Conservation (phyloP, 2,329 filamentous ascomycete species). For the Emmonsia crescens region DNA sequence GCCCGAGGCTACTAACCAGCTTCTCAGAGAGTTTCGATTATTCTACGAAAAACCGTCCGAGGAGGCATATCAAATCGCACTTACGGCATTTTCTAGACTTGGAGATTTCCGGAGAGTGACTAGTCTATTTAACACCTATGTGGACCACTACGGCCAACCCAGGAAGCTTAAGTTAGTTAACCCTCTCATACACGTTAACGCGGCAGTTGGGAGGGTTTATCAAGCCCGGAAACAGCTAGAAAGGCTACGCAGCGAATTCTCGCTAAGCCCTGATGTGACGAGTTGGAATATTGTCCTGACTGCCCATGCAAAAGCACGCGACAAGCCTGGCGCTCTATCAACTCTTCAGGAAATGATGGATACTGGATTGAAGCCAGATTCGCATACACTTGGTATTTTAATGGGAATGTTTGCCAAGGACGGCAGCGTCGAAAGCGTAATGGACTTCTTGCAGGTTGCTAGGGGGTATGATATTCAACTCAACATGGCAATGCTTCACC, state of each 20-base stretch:
- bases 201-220: conserved; percentile 53
- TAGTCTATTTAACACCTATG: conserved; percentile 34
- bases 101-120: conserved; percentile 38
- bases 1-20: conserved; percentile 26
- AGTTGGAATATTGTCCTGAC: conserved; percentile 72
- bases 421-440: conserved; percentile 62
- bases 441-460: conserved; percentile 55
- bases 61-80: conserved; percentile 25
- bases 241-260: conserved; percentile 47
- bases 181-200: conserved; percentile 61
- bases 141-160: conserved; percentile 28
- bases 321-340: conserved; percentile 55
- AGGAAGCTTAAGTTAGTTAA: conserved; percentile 24
- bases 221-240: conserved; percentile 52
- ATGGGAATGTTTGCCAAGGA: conserved; percentile 60
- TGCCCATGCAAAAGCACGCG: conserved; percentile 54
- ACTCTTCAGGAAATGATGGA: conserved; percentile 52
- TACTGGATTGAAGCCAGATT: conserved; percentile 43
- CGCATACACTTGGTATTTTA: conserved; percentile 58
- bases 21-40: conserved; percentile 31
- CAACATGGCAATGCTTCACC: conserved; percentile 49
- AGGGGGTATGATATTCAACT: conserved; percentile 42
- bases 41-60: conserved; percentile 24
- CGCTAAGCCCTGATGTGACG: conserved; percentile 44
- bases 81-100: conserved; percentile 35